These are phyloP conservation scores for Wallacemonas sp. DNA, from an alignment of 208 protist species.

Conservation along the genomic window DNA sequence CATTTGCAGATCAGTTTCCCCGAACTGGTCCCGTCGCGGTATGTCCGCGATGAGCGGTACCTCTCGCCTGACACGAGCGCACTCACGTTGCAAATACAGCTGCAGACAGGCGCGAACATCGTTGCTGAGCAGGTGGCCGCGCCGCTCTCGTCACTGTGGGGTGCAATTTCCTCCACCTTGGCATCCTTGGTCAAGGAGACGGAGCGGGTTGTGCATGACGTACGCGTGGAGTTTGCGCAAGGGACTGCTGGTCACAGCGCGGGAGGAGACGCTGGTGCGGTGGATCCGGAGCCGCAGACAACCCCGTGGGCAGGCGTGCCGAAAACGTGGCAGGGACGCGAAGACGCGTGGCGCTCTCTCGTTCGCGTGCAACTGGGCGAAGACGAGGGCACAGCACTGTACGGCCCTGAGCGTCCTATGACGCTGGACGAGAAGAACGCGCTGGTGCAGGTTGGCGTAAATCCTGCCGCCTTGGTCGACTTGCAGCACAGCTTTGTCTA, in stretches of 20 bases:
- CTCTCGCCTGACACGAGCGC: slow-evolving; percentile 21
- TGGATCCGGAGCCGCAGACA: background rate
- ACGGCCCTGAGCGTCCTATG: slow-evolving; percentile 48
- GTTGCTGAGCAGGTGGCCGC: slow-evolving; percentile 49
- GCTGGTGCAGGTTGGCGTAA: slow-evolving; percentile 61
- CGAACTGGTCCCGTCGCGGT: slow-evolving; percentile 43
- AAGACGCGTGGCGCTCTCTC: slow-evolving; percentile 54
- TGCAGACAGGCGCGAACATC: slow-evolving; percentile 63
- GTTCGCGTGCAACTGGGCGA: slow-evolving; percentile 35
- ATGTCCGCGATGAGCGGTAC: slow-evolving; percentile 30
- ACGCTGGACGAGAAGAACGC: slow-evolving; percentile 45
- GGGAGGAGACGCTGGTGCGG: background rate
- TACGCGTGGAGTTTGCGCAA: slow-evolving; percentile 31
- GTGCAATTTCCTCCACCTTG: slow-evolving; percentile 47
- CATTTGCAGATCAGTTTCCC: slow-evolving; percentile 46
- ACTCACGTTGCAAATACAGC: slow-evolving; percentile 46
- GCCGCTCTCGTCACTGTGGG: slow-evolving; percentile 63
- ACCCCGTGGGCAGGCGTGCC: slow-evolving; percentile 67
- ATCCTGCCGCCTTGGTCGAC: slow-evolving; percentile 31
- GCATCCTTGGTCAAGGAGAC: slow-evolving; percentile 44
- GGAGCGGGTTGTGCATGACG: slow-evolving; percentile 39
- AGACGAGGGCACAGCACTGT: slow-evolving; percentile 63
- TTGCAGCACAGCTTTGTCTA: slow-evolving; percentile 44
- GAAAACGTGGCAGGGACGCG: slow-evolving; percentile 44
- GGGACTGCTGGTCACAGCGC: background rate